A percentile compares a stretch with the other conserved stretches of the same genome.
Conservation (phyloP, 2,329 filamentous ascomycete species). For the Lachnum nothofagi region DNA sequence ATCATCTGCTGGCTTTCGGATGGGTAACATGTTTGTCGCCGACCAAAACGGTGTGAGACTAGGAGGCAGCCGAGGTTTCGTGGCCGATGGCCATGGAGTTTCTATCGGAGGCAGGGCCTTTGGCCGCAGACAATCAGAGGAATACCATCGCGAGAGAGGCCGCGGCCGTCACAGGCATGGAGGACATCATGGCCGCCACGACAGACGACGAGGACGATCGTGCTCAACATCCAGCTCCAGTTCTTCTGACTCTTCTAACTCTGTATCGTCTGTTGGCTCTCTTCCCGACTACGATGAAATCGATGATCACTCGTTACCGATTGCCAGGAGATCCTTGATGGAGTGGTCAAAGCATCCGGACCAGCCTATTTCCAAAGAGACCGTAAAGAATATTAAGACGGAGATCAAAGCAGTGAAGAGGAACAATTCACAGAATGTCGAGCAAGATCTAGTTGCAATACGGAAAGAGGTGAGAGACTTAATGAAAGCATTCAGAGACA, state of each 20-base stretch:
- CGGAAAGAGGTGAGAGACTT: constrained; percentile 43
- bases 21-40: constrained; percentile 31
- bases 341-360: constrained; percentile 48
- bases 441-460: constrained; percentile 36
- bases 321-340: constrained; percentile 41
- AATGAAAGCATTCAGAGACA: constrained; percentile 40
- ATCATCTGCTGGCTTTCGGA: constrained; percentile 14
- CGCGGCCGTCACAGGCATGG: not conserved
- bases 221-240: constrained; percentile 18
- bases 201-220: constrained; percentile 12
- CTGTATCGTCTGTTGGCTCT: constrained; percentile 43
- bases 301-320: constrained; percentile 43
- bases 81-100: constrained; percentile 20
- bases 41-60: constrained; percentile 38
- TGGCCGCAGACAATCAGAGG: constrained; percentile 9
- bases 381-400: constrained; percentile 39
- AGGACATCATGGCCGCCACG: constrained; percentile 1
- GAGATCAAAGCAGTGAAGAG: constrained; percentile 41
- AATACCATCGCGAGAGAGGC: constrained; percentile 6
- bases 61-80: constrained; percentile 20
- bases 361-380: constrained; percentile 43
- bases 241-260: constrained; percentile 34
- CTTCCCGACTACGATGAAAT: constrained; percentile 51
- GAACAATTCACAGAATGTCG: constrained; percentile 1
- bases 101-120: constrained; percentile 20